A percentile compares a stretch with the other conserved stretches of the same genome.
These are phyloP conservation scores for Fusarium penzigii DNA, from an alignment of 2,329 filamentous ascomycete genomes.

Conservation along the genomic window DNA sequence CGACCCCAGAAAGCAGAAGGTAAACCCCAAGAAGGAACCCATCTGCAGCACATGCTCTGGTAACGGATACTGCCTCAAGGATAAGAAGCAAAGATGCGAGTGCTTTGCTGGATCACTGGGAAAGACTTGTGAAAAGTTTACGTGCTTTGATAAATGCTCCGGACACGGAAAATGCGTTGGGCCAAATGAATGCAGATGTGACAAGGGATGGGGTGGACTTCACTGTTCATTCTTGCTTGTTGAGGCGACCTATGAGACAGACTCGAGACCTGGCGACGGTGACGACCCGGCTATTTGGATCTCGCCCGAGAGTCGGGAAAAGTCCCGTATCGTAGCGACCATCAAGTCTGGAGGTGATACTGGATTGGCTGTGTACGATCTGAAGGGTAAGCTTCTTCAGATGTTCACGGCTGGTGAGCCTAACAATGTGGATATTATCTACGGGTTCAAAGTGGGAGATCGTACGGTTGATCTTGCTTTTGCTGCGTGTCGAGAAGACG, in stretches of 20 bases:
- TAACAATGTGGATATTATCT: slow-evolving; percentile 57
- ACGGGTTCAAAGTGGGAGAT: slow-evolving; percentile 45
- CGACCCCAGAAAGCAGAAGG: slow-evolving; percentile 33
- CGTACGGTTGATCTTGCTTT: slow-evolving; percentile 49
- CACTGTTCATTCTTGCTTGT: slow-evolving; percentile 48
- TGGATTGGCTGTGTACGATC: slow-evolving; percentile 50
- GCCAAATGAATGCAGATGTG: slow-evolving; percentile 43
- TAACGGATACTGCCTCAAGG: slow-evolving; percentile 40
- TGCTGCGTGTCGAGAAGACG: slow-evolving; percentile 51
- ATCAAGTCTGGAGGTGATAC: slow-evolving; percentile 51
- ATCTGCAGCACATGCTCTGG: slow-evolving; percentile 37
- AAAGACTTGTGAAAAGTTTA: slow-evolving; percentile 35
- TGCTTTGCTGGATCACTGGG: slow-evolving; percentile 48
- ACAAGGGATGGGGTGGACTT: slow-evolving; percentile 44
- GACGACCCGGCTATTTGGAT: slow-evolving; percentile 53
- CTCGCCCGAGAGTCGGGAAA: slow-evolving; percentile 38
- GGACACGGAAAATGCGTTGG: slow-evolving; percentile 43
- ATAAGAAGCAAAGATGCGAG: slow-evolving; percentile 32
- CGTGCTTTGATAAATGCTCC: slow-evolving; percentile 44
- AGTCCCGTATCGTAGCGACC: slow-evolving; percentile 53
- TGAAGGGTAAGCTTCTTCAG: slow-evolving; percentile 49
- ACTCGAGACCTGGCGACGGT: slow-evolving; percentile 45
- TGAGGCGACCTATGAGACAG: slow-evolving; percentile 43
- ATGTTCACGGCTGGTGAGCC: slow-evolving; percentile 47
- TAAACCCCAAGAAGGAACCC: slow-evolving; percentile 25